Evolutionary conservation across 2,329 filamentous ascomycete species (phyloP).

Genomic region (Ophidiomyces ophidiicola): DNA sequence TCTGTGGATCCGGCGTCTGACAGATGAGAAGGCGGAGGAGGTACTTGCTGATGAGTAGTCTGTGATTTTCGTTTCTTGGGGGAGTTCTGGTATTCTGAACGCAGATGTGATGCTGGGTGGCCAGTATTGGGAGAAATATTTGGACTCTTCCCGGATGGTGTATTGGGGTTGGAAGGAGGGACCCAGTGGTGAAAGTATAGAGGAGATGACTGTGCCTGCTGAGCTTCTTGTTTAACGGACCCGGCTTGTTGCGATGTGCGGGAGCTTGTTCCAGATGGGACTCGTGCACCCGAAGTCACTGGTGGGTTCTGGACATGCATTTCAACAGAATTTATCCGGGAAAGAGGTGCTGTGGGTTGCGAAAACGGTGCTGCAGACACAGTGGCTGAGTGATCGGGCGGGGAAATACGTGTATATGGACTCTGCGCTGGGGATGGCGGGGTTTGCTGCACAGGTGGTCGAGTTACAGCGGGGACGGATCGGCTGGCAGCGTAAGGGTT

Average conservation of each 20-base stretch:
- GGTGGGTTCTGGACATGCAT: conserved; percentile 30
- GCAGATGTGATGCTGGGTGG: conserved; percentile 38
- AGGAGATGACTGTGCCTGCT: conserved; percentile 52
- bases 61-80: conserved; percentile 74
- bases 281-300: conserved; percentile 3
- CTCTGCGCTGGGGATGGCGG: conserved; percentile 18
- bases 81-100: conserved; percentile 55
- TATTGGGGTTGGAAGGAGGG: conserved; percentile 61
- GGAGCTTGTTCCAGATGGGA: neutral
- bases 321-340: conserved; percentile 33
- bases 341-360: conserved; percentile 14
- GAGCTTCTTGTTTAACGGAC: conserved; percentile 27
- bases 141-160: conserved; percentile 60
- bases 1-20: conserved; percentile 24
- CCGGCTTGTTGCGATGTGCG: conserved; percentile 20
- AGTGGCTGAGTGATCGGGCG: conserved; percentile 14
- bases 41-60: conserved; percentile 40
- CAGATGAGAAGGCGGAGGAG: conserved; percentile 40
- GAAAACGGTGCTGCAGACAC: conserved; percentile 16
- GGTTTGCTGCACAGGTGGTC: conserved; percentile 17
- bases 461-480: conserved; percentile 16
- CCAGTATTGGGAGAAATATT: conserved; percentile 37
- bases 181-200: conserved; percentile 93
- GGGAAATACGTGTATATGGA: conserved; percentile 21
- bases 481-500: conserved; percentile 24